Percentiles rank a stretch among this genome's conserved stretches.
Evolutionary conservation across 108 stramenopile species (phyloP).

Genomic region (Pseudonitzschia multiseries): DNA sequence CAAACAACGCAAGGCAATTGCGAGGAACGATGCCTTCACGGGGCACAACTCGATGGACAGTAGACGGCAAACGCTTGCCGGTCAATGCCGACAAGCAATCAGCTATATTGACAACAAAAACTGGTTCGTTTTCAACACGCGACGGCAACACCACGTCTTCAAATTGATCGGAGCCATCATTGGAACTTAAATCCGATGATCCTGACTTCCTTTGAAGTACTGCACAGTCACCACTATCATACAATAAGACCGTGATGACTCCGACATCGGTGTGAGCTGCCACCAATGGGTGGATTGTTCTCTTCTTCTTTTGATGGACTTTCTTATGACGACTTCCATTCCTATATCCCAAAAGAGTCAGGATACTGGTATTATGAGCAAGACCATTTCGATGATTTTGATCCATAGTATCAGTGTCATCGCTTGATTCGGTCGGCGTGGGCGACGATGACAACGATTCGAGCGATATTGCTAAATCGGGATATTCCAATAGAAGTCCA

Average conservation of each 20-base stretch:
- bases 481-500: constrained; percentile 41
- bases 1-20: constrained; percentile 72
- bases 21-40: constrained; percentile 28
- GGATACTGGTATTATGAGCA: constrained; percentile 55
- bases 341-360: constrained; percentile 72
- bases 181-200: too few species aligned
- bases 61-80: constrained; percentile 50
- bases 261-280: constrained; percentile 81
- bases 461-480: constrained; percentile 24
- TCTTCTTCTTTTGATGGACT: constrained; percentile 32
- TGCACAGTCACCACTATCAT: constrained; percentile 66
- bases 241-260: constrained; percentile 69
- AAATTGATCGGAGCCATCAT: constrained; percentile 30
- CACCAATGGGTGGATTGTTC: constrained; percentile 51
- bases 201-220: constrained; percentile 44
- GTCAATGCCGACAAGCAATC: constrained; percentile 76
- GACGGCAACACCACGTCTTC: constrained; percentile 53
- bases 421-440: background rate
- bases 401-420: background rate
- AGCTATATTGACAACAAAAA: constrained; percentile 78
- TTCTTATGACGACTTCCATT: constrained; percentile 59
- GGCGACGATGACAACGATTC: constrained; percentile 21
- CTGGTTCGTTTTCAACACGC: constrained; percentile 48
- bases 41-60: constrained; percentile 72
- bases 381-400: background rate